Base-by-base conservation (phyloP, 2,329 filamentous ascomycete genomes). In the Colletotrichum sp. region DNA sequence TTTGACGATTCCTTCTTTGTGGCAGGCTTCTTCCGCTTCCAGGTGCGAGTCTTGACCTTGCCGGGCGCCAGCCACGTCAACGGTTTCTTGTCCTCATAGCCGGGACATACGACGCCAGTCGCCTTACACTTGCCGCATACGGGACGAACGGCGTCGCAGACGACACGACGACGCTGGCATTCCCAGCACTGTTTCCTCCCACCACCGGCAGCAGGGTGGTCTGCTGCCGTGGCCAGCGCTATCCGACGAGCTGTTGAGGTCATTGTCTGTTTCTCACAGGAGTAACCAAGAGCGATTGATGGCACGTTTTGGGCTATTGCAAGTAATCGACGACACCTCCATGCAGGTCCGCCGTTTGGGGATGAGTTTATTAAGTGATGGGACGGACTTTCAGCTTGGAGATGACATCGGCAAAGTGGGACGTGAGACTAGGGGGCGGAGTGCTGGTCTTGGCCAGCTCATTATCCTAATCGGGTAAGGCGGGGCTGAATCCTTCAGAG, bases 131-230 rank as follows among this genome's bases (percentile, higher is more conserved):
- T 83, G 36, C 80, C 82, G 78, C 86, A 87, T 34, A 79, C 77
- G 8, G 85, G 85, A 9, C 76, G 81, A n/a, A 77, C 78, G 16
- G 81, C 83, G 74, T 87, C 85, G 76, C 85, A 87, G 21, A 85
- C 84, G 8, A 86, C 74, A 18, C 82, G 78, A 3, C 84, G 84
- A 16, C 85, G 82, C 30, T 80, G 83, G 73, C 85, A 87, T 76
- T 86, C 85, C 86, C 85, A 87, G 76, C 85, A 87, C 61, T 85
- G 83, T 34, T 78, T 80, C 3, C 74, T 57, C n/a, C 66, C 66
- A 26, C 21, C 48, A 6, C 66, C 57, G 5, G n/a, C 21, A 0
- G 52, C n/a, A 59, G 66, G 26, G n/a, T 10, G 7, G 16, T 32
- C 26, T 64, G 64, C 28, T 5, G 26, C 36, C n/a, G 28, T 18